Base-by-base conservation (phyloP, 2,329 filamentous ascomycete genomes). In the Microsporum ferrugineum region DNA sequence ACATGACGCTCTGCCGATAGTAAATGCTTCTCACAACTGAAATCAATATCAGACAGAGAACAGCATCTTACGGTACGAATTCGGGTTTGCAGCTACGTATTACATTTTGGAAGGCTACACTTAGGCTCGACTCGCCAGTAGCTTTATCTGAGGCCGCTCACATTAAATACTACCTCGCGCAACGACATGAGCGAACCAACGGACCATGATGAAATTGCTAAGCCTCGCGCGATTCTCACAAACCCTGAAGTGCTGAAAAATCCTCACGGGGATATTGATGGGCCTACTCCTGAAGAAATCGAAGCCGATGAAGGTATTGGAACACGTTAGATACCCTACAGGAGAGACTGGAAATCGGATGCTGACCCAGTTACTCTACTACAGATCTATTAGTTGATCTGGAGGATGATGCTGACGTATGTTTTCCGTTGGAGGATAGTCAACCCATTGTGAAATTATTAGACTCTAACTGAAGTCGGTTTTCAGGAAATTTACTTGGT, bases 231-330 rank as follows among this genome's bases (percentile, higher is more conserved):
- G 1, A 78, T 84, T 36, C 77, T 95, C 55, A 79, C 82, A 29
- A 95, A 95, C 69, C 88, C 89, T 1, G 89, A 94, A 70, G 89
- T 88, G 7, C 75, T 95, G 58, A 88, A 88, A 49, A 91, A 96
- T 68, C 84, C 88, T 0, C 90, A 96, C 61, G 90, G 89, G 14
- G 91, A 89, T 66, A 83, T 82, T 23, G 81, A 83, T 65, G 81
- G 79, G 23, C 76, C 88, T 64, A 84, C 83, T 0, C 86, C 87
- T 57, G 88, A 95, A 62, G 80, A 87, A 70, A 90, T 95, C 62
- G 80, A 83, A 31, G 88, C 90, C 5, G 91, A 95, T 70, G 90
- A 95, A 79, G 87, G 88, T 89, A 69, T 49, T 6, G 7, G 4
- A 17, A 62, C 63, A 5, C 5, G 53, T 27, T 53, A 51, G 38